These are phyloP conservation scores for Rhizopus stolonifer DNA, from an alignment of 371 early-diverging fungal species.

Conservation along the genomic window DNA sequence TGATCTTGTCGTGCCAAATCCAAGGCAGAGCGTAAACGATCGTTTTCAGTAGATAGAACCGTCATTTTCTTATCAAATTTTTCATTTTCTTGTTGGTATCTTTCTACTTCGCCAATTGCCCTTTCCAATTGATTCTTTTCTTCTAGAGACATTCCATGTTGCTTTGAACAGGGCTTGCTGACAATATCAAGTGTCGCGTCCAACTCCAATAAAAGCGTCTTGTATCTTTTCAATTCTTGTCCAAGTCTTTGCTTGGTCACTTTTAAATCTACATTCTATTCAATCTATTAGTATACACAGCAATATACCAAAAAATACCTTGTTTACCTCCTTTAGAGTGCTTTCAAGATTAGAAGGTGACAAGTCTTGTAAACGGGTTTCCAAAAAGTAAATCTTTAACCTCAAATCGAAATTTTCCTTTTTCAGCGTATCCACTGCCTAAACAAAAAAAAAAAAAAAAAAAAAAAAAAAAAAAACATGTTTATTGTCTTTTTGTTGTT, in stretches of 20 bases:
- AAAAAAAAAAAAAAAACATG: background rate
- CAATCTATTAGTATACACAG: no score
- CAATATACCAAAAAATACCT: no score
- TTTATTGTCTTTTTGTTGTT: background rate
- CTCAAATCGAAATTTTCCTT: constrained; percentile 75
- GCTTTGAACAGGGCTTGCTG: constrained; percentile 44
- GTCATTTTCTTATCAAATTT: constrained; percentile 32
- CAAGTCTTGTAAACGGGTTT: constrained; percentile 57
- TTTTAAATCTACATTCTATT: constrained; percentile 58
- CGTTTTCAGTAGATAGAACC: constrained; percentile 34
- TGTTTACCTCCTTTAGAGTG: constrained; percentile 55
- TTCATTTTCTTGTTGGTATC: constrained; percentile 39
- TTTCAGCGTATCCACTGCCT: constrained; percentile 68
- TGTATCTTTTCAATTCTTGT: constrained; percentile 52
- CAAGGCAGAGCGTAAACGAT: constrained; percentile 23
- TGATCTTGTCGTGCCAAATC: constrained; percentile 8
- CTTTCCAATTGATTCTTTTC: constrained; percentile 46
- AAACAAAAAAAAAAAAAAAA: constrained; percentile 1
- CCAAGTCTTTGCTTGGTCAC: constrained; percentile 48
- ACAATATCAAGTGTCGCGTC: constrained; percentile 47
- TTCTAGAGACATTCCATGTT: constrained; percentile 54
- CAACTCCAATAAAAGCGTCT: constrained; percentile 45
- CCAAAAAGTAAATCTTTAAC: constrained; percentile 65
- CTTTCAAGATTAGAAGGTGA: constrained; percentile 62
- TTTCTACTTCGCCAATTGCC: constrained; percentile 34